Percentiles rank a stretch among this genome's conserved stretches.
Conservation (phyloP, 805 yeast species). For the Candida berthetii region DNA sequence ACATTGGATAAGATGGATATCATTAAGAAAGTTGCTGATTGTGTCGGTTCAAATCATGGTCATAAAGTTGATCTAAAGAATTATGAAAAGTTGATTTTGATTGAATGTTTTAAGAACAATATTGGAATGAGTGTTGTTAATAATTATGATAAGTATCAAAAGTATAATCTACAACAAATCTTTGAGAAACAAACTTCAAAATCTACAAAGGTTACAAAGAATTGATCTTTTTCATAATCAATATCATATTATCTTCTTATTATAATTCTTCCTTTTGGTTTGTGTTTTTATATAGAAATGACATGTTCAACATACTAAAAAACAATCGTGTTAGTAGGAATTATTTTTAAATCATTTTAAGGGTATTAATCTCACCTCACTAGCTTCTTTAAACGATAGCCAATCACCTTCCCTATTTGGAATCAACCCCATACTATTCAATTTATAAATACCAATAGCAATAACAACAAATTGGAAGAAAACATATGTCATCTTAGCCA, state of each 20-base stretch:
- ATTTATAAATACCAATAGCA: constrained; percentile 77
- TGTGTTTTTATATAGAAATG: not conserved
- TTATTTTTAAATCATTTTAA: too few relatives aligned
- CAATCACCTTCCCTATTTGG: constrained; percentile 89
- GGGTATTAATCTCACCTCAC: constrained; percentile 15
- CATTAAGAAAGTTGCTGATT: constrained; percentile 62
- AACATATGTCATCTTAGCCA: constrained; percentile 27
- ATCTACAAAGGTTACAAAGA: not conserved
- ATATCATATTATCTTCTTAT: too few relatives aligned
- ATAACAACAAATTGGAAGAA: constrained; percentile 47
- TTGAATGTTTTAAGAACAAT: constrained; percentile 85
- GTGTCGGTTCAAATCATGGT: constrained; percentile 62
- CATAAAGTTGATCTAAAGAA: constrained; percentile 78
- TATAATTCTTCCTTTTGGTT: not conserved
- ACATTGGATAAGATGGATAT: constrained; percentile 67
- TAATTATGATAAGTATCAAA: constrained; percentile 53
- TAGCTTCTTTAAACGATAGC: constrained; percentile 73
- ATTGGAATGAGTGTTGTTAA: constrained; percentile 84
- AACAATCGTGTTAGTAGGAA: constrained; percentile 2
- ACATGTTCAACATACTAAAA: constrained; percentile 9
- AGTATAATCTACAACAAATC: constrained; percentile 79
- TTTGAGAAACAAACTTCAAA: constrained; percentile 18
- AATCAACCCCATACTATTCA: constrained; percentile 82
- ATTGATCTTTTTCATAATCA: not conserved
- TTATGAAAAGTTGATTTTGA: constrained; percentile 71